A percentile compares a stretch with the other conserved stretches of the same genome.
These are phyloP conservation scores for Aspergillus amoenus DNA, from an alignment of 2,329 filamentous ascomycete species.

Conservation along the genomic window DNA sequence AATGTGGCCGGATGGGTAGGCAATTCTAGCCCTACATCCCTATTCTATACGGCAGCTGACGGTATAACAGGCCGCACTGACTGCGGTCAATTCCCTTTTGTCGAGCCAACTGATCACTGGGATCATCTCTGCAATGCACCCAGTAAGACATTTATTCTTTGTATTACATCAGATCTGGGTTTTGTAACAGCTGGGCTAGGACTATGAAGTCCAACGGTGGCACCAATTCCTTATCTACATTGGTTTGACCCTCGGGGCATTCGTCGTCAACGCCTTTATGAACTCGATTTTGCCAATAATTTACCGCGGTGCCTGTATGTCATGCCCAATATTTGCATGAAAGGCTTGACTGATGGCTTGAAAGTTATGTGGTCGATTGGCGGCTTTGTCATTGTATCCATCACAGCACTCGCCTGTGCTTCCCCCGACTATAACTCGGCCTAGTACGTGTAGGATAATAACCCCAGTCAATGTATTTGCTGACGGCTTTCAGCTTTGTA, in stretches of 20 bases:
- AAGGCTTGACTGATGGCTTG: neutral
- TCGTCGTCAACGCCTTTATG: constrained; percentile 65
- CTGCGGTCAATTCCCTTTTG: no score
- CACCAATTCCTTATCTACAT: constrained; percentile 74
- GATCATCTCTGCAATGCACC: constrained; percentile 62
- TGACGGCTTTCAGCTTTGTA: constrained; percentile 47
- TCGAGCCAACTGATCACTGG: constrained; percentile 56
- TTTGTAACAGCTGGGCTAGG: constrained; percentile 11
- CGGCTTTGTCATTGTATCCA: constrained; percentile 69
- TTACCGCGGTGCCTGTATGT: constrained; percentile 61
- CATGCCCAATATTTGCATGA: neutral
- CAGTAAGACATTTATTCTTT: constrained; percentile 29
- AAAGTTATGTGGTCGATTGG: constrained; percentile 65
- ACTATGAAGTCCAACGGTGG: constrained; percentile 60
- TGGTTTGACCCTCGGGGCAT: constrained; percentile 60
- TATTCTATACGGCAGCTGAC: no score
- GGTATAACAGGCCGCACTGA: no score
- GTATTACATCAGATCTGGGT: neutral
- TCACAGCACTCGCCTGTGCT: constrained; percentile 66
- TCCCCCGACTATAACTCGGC: constrained; percentile 59
- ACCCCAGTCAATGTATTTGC: constrained; percentile 25
- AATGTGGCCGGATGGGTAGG: constrained; percentile 69
- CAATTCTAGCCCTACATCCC: neutral
- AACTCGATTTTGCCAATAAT: constrained; percentile 62
- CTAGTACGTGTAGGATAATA: no score